phyloP scores from a whole-genome alignment of 768 basidiomycete genomes.

The Mycena belliarum region DNA sequence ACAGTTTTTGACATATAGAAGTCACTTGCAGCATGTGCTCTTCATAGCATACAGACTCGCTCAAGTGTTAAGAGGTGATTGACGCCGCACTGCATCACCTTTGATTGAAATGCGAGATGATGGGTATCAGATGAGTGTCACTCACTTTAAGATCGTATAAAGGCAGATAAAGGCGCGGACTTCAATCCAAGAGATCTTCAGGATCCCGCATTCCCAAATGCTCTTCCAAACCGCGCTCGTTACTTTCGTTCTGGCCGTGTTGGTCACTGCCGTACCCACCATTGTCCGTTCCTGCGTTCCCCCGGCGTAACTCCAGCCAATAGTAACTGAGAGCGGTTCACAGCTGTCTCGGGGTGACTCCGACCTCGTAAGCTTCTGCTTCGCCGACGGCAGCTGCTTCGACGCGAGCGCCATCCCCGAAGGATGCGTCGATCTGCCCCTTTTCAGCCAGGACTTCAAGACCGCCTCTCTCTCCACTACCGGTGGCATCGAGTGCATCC shows the following conservation, averaged over 20 bases:
- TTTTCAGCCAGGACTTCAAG: constrained; percentile 5
- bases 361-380: constrained; percentile 8
- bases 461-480: constrained; percentile 6
- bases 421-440: constrained; percentile 12
- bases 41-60: too few relatives aligned
- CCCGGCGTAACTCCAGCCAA: not conserved
- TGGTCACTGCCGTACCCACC: not conserved
- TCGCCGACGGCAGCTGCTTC: constrained; percentile 5
- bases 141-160: too few relatives aligned
- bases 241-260: constrained; percentile 1
- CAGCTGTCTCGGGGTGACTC: not conserved
- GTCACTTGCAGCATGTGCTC: too few relatives aligned
- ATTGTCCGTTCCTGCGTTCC: not conserved
- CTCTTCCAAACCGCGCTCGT: constrained; percentile 1
- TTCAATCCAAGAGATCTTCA: too few relatives aligned
- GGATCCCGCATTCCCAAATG: too few relatives aligned
- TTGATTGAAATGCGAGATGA: too few relatives aligned
- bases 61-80: too few relatives aligned
- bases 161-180: too few relatives aligned
- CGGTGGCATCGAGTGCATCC: constrained; percentile 6
- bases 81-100: too few relatives aligned
- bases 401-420: constrained; percentile 5
- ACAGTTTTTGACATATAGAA: too few relatives aligned
- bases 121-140: too few relatives aligned
- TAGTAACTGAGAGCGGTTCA: not conserved